Conservation (phyloP, 2,329 filamentous ascomycete species). For the Aspergillus sp. region DNA sequence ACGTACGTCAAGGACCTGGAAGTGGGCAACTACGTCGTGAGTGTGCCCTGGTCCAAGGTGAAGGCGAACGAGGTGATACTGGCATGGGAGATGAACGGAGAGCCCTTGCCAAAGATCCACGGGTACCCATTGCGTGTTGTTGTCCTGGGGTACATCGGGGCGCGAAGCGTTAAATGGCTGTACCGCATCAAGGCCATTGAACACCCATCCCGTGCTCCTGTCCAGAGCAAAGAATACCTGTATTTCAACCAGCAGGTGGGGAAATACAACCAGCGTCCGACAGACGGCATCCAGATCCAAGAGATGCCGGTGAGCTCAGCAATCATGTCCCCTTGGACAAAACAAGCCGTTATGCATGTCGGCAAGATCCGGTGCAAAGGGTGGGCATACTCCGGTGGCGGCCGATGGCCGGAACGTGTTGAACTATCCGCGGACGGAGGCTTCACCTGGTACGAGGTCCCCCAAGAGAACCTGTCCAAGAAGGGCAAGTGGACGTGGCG, state of each 20-base stretch:
- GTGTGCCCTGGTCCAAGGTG: conserved; percentile 67
- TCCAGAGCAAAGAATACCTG: conserved; percentile 65
- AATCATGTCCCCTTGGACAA: conserved; percentile 63
- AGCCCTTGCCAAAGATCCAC: conserved; percentile 63
- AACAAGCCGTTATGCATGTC: conserved; percentile 61
- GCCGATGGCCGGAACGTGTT: conserved; percentile 61
- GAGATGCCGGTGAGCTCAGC: conserved; percentile 69
- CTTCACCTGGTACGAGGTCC: conserved; percentile 63
- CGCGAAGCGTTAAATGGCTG: conserved; percentile 63
- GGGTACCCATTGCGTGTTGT: conserved; percentile 63
- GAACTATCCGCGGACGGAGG: conserved; percentile 65
- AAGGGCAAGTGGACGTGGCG: conserved; percentile 67
- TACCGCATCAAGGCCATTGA: conserved; percentile 62
- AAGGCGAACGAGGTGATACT: conserved; percentile 66
- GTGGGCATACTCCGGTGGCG: conserved; percentile 60
- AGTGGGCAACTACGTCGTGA: conserved; percentile 66
- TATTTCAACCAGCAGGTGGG: conserved; percentile 69
- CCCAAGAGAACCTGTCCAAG: conserved; percentile 57
- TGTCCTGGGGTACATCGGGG: conserved; percentile 67
- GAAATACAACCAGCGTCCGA: conserved; percentile 63
- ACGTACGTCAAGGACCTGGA: conserved; percentile 70
- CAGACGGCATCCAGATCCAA: conserved; percentile 65
- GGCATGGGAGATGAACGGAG: conserved; percentile 70
- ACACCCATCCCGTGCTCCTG: conserved; percentile 56
- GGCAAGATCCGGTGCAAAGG: conserved; percentile 58